Evolutionary conservation across 2,329 filamentous ascomycete species (phyloP), one percentile per base, ranked within the genome.

Genomic region (Colletotrichum eleusines): DNA sequence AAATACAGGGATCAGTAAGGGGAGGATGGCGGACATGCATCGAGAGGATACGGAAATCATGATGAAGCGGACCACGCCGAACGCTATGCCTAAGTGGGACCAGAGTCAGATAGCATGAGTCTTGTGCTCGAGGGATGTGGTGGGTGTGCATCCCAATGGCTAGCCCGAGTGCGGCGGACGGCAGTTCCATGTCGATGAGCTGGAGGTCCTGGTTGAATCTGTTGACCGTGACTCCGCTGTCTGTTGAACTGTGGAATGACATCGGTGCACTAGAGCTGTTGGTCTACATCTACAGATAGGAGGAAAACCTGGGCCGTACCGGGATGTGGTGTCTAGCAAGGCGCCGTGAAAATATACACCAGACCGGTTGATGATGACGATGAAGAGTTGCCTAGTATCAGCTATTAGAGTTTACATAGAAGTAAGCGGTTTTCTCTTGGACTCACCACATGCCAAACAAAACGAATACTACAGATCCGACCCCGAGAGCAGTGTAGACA

Each of bases 1-100:
- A 42, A 81, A 73, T 3, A 72, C 63, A 5, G 74, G 61, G n/a
- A 77, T 26, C 7, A 77, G 71, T 44, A 79, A 72, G 8, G 79
- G 79, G 48, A 79, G 72, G 16, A 74, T 76, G 31, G 78, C 72
- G 7, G 78, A 79, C 57, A 82, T 70, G 72, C 80, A 82, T 62
- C 76, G 74, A 1, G 76, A 78, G 42, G 79, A 71, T 5, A 75
- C 71, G 50, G 74, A 73, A n/a, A 76, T 75, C 12, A 78, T 68
- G 31, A 75, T 23, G 33, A 75, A 59, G 7, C 63, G 51, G 11
- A 66, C 70, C 18, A 55, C 60, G 35, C 66, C 66, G 35, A 70
- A 70, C 9, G 68, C 55, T 1, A 66, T 42, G n/a, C 70, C 57
- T 67, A 20, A 35, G 9, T 28, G 11, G 12, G 23, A 26, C 20